phyloP scores from a whole-genome alignment of 192 early-diverging fungal species.

The Dispira simplex region DNA sequence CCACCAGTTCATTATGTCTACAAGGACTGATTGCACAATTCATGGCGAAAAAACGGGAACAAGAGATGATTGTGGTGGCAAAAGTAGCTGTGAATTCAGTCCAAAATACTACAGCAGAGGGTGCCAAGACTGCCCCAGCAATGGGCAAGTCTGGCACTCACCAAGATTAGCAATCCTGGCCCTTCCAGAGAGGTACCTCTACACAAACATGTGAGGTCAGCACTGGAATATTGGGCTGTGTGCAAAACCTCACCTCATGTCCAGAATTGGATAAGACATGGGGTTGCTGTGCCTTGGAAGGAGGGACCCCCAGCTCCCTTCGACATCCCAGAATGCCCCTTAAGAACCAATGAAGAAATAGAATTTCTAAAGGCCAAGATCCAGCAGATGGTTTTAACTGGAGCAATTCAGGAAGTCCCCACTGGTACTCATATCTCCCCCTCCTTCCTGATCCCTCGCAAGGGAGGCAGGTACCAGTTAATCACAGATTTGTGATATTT shows the following conservation, averaged over 20 bases:
- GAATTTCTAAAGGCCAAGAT: not conserved
- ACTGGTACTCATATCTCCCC: not conserved
- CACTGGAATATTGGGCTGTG: not conserved
- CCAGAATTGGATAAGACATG: not conserved
- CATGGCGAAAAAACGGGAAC: not conserved
- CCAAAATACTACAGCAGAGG: not conserved
- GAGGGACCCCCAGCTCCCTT: not conserved
- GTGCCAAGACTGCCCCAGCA: not conserved
- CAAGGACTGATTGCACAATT: not conserved
- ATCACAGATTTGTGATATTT: not conserved
- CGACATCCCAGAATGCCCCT: not conserved
- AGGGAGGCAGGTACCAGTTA: constrained; percentile 1
- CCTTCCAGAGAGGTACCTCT: not conserved
- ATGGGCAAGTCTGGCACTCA: not conserved
- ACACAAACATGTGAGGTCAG: not conserved
- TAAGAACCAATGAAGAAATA: not conserved
- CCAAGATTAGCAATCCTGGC: not conserved
- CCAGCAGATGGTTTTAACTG: not conserved
- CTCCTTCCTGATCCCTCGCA: constrained; percentile 6
- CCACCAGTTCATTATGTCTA: not conserved
- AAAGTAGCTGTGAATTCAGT: not conserved
- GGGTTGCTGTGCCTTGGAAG: constrained; percentile 1
- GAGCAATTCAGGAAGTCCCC: not conserved
- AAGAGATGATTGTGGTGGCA: not conserved
- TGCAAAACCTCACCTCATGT: not conserved